Base-by-base conservation (phyloP, 257 asterid genomes). In the Cinchona pubescens region DNA sequence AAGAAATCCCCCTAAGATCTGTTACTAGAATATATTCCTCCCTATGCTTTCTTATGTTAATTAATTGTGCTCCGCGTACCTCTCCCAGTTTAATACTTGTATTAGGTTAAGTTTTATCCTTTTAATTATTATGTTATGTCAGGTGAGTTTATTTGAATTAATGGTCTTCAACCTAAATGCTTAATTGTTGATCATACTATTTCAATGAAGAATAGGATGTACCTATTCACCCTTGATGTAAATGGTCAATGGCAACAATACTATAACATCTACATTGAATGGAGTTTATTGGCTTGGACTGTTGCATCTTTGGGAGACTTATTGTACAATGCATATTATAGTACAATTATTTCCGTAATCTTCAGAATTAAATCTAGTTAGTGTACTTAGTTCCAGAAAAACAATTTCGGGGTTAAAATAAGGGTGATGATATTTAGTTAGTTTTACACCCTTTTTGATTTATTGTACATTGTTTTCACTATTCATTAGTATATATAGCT, bases 131-230 rank as follows among this genome's bases (percentile, higher is more conserved):
- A 21, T 53, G 53, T 13, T 58, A 11, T 58, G 67, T 61, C 32
- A 61, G 67, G 67, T 61, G 42, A 30, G 42, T 61, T 61, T 30
- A n/a, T 61, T 61, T 61, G 67, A 61, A 30, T 61, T 32, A 4
- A 59, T 0, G 37, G 10, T 35, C 65, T 27, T 59, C 35, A 58
- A 11, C 64, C 35, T 25, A 58, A 25, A 21, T 25, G 12, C 5
- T 25, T 11, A 29, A 61, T n/a, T n/a, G n/a, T n/a, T n/a, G n/a
- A n/a, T n/a, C n/a, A n/a, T 30, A 30, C 40, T 61, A 4, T 23
- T 29, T 29, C 42, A 61, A 32, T 32, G 67, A 13, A 3, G 4
- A 15, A 32, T 30, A 13, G 42, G 42, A 61, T 30, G 40, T 14
- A 30, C 23, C 42, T 4, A 16, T 61, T 61, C 25, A 61, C 25